These are phyloP conservation scores for Nicotiana sylvestris DNA, from an alignment of 257 asterid species.

Conservation along the genomic window DNA sequence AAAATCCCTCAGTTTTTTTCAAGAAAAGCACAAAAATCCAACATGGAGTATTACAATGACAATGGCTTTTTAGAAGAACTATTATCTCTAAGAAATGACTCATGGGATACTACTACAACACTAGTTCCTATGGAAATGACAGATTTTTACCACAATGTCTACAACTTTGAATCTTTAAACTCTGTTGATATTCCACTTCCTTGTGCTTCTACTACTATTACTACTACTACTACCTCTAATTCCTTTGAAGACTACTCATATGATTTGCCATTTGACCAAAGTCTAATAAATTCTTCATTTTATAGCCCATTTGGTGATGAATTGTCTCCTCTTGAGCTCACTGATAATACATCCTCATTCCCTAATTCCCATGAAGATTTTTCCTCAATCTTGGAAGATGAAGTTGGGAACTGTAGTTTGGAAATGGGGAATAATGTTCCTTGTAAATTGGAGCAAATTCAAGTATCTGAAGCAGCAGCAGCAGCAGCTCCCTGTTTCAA, in stretches of 20 bases:
- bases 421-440: slow-evolving; percentile 13
- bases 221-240: neutral
- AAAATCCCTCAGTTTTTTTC: neutral
- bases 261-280: slow-evolving; percentile 24
- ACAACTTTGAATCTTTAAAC: slow-evolving; percentile 11
- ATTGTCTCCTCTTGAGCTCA: slow-evolving; percentile 34
- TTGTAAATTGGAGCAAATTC: slow-evolving; percentile 32
- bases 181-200: neutral
- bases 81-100: slow-evolving; percentile 30
- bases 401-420: slow-evolving; percentile 19
- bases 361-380: slow-evolving; percentile 22
- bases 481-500: slow-evolving; percentile 19
- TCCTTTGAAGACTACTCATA: slow-evolving; percentile 21
- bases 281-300: slow-evolving; percentile 2
- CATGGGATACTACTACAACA: slow-evolving; percentile 17
- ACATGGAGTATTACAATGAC: slow-evolving; percentile 47
- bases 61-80: slow-evolving; percentile 48
- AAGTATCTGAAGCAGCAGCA: slow-evolving; percentile 13
- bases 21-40: neutral
- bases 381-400: slow-evolving; percentile 24
- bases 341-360: slow-evolving; percentile 28
- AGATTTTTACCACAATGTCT: slow-evolving; percentile 26
- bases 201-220: neutral
- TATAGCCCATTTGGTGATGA: slow-evolving; percentile 36
- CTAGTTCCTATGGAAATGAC: slow-evolving; percentile 16